These are phyloP conservation scores for Aspergillus novoparasiticus DNA, from an alignment of 2,329 filamentous ascomycete genomes.

Conservation along the genomic window DNA sequence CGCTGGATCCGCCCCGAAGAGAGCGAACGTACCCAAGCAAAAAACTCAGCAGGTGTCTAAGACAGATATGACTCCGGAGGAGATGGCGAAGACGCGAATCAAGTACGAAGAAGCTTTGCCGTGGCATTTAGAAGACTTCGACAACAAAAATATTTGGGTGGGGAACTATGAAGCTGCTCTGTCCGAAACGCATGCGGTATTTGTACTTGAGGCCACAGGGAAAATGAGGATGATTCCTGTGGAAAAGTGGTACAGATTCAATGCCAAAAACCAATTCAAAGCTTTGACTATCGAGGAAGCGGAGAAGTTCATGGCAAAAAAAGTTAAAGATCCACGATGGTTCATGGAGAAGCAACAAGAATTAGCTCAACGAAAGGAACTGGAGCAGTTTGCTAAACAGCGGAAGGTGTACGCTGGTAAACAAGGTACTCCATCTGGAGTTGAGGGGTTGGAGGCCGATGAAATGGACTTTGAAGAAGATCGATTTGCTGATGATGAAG, in stretches of 20 bases:
- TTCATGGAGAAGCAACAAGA: constrained; percentile 66
- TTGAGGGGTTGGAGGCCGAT: constrained; percentile 60
- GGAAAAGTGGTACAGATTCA: constrained; percentile 87
- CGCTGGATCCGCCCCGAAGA: constrained; percentile 67
- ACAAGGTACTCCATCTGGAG: constrained; percentile 46
- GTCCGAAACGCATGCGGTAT: constrained; percentile 77
- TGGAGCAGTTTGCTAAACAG: constrained; percentile 57
- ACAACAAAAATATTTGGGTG: constrained; percentile 92
- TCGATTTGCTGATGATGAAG: constrained; percentile 85
- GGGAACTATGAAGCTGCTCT: constrained; percentile 88
- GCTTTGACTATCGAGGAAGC: constrained; percentile 80
- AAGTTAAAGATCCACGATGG: constrained; percentile 77
- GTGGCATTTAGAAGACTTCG: constrained; percentile 96
- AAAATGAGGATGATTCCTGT: constrained; percentile 85
- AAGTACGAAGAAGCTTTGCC: constrained; percentile 93
- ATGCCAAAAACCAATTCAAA: constrained; percentile 63
- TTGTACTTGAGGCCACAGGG: constrained; percentile 70
- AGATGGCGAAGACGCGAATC: constrained; percentile 65
- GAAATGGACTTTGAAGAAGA: constrained; percentile 71
- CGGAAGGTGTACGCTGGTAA: constrained; percentile 51
- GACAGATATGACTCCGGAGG: constrained; percentile 73
- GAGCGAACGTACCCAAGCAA: constrained; percentile 68
- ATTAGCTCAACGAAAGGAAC: constrained; percentile 57
- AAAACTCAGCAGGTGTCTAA: constrained; percentile 85
- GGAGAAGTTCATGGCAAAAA: constrained; percentile 79